These are phyloP conservation scores for Sporothrix pallida DNA, from an alignment of 2,329 filamentous ascomycete species.

Conservation along the genomic window DNA sequence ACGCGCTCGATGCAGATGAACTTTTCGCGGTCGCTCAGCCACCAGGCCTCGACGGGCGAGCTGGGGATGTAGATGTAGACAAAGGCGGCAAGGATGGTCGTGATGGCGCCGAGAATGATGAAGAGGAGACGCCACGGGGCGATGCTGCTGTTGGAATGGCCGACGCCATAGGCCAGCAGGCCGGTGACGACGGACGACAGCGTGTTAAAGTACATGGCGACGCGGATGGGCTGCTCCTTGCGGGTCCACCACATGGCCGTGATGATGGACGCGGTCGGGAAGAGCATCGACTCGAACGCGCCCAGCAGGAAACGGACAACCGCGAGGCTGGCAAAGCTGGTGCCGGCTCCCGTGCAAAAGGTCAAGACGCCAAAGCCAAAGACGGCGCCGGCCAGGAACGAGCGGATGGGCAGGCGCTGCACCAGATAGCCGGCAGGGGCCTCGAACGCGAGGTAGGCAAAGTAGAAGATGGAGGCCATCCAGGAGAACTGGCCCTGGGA, in stretches of 20 bases:
- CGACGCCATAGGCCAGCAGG: slow-evolving; percentile 48
- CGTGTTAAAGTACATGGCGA: slow-evolving; percentile 58
- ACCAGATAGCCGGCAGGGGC: slow-evolving; percentile 26
- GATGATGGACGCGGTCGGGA: slow-evolving; percentile 65
- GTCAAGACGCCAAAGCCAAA: slow-evolving; percentile 64
- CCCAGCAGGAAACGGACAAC: slow-evolving; percentile 48
- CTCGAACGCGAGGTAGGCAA: slow-evolving; percentile 43
- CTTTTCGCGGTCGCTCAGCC: slow-evolving; percentile 48
- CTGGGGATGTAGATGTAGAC: slow-evolving; percentile 45
- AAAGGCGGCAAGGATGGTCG: slow-evolving; percentile 40
- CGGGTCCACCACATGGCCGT: slow-evolving; percentile 64
- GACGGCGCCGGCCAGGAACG: slow-evolving; percentile 65
- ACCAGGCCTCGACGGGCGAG: slow-evolving; percentile 53
- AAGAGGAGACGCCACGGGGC: slow-evolving; percentile 50
- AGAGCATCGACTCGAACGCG: slow-evolving; percentile 65
- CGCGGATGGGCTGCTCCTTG: slow-evolving; percentile 62
- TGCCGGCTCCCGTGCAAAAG: slow-evolving; percentile 58
- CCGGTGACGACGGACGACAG: slow-evolving; percentile 42
- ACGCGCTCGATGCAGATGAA: slow-evolving; percentile 41
- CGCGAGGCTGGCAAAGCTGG: slow-evolving; percentile 57
- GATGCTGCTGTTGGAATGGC: slow-evolving; percentile 34
- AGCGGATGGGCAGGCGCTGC: slow-evolving; percentile 55
- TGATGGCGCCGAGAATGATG: slow-evolving; percentile 44
- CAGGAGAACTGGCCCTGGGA: slow-evolving; percentile 41
- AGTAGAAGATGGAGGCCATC: slow-evolving; percentile 45